Evolutionary conservation across 139 green algal species (phyloP).

Genomic region (Auxenochlorella protothecoides): DNA sequence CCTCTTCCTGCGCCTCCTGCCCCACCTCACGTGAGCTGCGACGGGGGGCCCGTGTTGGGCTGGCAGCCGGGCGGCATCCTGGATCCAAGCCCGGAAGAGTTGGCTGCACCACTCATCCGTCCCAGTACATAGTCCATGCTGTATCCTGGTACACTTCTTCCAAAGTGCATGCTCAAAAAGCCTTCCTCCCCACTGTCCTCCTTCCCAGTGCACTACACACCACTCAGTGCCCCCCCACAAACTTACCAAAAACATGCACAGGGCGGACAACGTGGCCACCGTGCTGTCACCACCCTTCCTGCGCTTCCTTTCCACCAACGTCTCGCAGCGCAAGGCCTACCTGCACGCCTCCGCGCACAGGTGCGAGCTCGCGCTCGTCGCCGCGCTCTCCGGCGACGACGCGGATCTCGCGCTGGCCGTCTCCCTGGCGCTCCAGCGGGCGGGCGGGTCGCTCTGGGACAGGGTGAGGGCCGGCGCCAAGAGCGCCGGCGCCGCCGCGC

Average conservation of each 20-base stretch:
- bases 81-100: too few relatives aligned
- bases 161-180: too few relatives aligned
- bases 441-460: constrained; percentile 20
- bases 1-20: constrained; percentile 57
- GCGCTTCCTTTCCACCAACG: constrained; percentile 36
- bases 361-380: not conserved
- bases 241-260: constrained; percentile 3
- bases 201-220: too few relatives aligned
- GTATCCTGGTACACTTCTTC: too few relatives aligned
- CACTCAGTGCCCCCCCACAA: too few relatives aligned
- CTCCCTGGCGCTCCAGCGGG: constrained; percentile 32
- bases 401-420: constrained; percentile 23
- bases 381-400: not conserved
- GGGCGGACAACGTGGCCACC: constrained; percentile 24
- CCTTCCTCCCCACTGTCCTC: too few relatives aligned
- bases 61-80: too few relatives aligned
- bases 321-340: constrained; percentile 31
- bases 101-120: too few relatives aligned
- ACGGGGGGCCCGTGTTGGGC: not conserved
- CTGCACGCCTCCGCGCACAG: constrained; percentile 49
- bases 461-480: not conserved
- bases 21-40: constrained; percentile 20
- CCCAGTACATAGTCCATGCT: too few relatives aligned
- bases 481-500: not conserved
- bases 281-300: constrained; percentile 44